phyloP scores from a whole-genome alignment of 2,329 filamentous ascomycete genomes.

The Fusarium secorum region DNA sequence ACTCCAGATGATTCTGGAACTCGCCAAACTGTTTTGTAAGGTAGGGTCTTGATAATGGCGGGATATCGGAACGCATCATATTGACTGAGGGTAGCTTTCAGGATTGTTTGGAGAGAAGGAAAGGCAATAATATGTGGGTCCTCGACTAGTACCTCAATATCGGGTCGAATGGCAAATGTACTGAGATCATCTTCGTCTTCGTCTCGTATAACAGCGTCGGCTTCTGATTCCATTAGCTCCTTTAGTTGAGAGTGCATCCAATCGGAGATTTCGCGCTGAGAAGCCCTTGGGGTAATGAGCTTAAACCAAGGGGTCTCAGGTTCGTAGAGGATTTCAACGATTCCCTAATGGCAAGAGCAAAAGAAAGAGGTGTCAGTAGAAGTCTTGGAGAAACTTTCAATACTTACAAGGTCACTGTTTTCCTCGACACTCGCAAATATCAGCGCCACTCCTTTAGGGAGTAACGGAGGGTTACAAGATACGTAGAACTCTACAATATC shows the following conservation, averaged over 20 bases:
- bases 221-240: conserved; percentile 31
- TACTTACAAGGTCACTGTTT: conserved; percentile 19
- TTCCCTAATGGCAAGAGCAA: conserved; percentile 1
- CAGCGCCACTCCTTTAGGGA: conserved; percentile 41
- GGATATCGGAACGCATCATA: conserved; percentile 41
- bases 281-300: conserved; percentile 27
- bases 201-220: conserved; percentile 9
- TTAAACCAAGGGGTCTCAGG: conserved; percentile 49
- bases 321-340: conserved; percentile 49
- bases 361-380: background rate
- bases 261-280: conserved; percentile 20
- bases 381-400: background rate
- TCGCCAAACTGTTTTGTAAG: conserved; percentile 40
- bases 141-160: conserved; percentile 30
- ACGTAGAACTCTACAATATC: conserved; percentile 46
- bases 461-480: conserved; percentile 47
- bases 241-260: conserved; percentile 36
- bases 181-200: background rate
- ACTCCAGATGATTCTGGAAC: conserved; percentile 26
- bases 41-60: conserved; percentile 10
- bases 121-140: conserved; percentile 39
- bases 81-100: background rate
- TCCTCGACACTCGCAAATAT: conserved; percentile 29
- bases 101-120: conserved; percentile 11
- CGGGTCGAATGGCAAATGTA: background rate